Percentiles rank a stretch among this genome's conserved stretches.
Evolutionary conservation across 2,329 filamentous ascomycete species (phyloP).

Genomic region (Sclerotiophoma versabilis): DNA sequence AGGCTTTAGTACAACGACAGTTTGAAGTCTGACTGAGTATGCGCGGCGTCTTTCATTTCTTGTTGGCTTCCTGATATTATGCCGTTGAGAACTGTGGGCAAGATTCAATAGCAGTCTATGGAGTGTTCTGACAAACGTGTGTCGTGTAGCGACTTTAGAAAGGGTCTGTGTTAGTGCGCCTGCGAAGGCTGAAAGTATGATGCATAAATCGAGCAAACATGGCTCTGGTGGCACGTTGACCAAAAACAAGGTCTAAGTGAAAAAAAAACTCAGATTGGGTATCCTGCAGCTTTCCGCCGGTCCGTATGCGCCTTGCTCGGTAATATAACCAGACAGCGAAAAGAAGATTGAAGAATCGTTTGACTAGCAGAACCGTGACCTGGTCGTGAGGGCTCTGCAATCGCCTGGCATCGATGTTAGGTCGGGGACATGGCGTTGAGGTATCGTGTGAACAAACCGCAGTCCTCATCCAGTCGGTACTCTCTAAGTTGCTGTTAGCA

Average conservation of each 20-base stretch:
- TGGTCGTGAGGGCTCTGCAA: constrained; percentile 39
- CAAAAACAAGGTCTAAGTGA: constrained; percentile 28
- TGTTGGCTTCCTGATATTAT: neutral
- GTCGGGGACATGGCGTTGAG: constrained; percentile 7
- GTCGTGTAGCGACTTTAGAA: neutral
- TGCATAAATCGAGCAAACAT: neutral
- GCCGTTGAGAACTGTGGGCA: neutral
- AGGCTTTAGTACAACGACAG: constrained; percentile 10
- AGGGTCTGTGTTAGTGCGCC: neutral
- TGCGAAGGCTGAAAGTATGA: neutral
- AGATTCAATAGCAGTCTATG: neutral
- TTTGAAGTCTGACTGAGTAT: constrained; percentile 7
- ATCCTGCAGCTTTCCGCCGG: constrained; percentile 39
- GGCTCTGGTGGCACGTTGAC: constrained; percentile 33
- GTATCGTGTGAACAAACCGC: constrained; percentile 45
- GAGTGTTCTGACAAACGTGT: neutral
- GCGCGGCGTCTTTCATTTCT: neutral
- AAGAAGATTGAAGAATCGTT: constrained; percentile 7
- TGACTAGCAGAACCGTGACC: constrained; percentile 19
- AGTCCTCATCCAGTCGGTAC: constrained; percentile 57
- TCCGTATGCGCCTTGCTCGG: constrained; percentile 42
- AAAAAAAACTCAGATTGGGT: constrained; percentile 40
- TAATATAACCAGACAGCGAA: constrained; percentile 24
- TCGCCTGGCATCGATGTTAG: constrained; percentile 40
- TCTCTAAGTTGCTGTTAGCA: constrained; percentile 45